Evolutionary conservation across 768 basidiomycete genomes (phyloP).

Genomic region (Gymnopilus junonius): DNA sequence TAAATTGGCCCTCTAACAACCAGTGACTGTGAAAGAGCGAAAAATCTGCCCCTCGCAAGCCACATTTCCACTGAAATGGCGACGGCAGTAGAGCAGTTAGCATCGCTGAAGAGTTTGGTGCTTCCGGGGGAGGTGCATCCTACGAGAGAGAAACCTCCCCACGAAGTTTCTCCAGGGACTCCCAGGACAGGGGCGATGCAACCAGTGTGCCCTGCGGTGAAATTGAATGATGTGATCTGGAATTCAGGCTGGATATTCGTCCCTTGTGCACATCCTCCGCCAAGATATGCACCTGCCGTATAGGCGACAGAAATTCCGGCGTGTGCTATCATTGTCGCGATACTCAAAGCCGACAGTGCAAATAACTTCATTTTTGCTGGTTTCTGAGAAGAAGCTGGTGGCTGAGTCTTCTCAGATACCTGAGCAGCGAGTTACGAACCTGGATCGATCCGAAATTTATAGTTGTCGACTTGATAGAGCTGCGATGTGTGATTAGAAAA

Average conservation of each 20-base stretch:
- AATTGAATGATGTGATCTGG: neutral
- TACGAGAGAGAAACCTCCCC: neutral
- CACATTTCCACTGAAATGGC: neutral
- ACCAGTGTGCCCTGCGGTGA: neutral
- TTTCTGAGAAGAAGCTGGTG: too few relatives aligned
- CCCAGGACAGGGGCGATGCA: neutral
- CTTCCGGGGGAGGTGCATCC: neutral
- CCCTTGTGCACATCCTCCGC: neutral
- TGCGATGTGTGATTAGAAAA: too few relatives aligned
- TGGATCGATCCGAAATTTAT: too few relatives aligned
- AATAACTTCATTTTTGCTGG: neutral
- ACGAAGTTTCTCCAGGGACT: neutral
- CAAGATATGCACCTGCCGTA: neutral
- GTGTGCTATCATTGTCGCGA: neutral
- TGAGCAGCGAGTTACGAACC: too few relatives aligned
- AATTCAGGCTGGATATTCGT: neutral
- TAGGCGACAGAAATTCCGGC: neutral
- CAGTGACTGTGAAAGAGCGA: neutral
- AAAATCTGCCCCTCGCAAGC: neutral
- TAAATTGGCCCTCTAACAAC: too few relatives aligned
- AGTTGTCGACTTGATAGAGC: too few relatives aligned
- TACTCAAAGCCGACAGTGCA: neutral
- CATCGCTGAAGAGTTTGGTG: neutral
- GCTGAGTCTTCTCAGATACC: too few relatives aligned
- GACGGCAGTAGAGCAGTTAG: neutral